Base-by-base conservation (phyloP, 1,284 basidiomycete species). In the Neonothopanus nambi region DNA sequence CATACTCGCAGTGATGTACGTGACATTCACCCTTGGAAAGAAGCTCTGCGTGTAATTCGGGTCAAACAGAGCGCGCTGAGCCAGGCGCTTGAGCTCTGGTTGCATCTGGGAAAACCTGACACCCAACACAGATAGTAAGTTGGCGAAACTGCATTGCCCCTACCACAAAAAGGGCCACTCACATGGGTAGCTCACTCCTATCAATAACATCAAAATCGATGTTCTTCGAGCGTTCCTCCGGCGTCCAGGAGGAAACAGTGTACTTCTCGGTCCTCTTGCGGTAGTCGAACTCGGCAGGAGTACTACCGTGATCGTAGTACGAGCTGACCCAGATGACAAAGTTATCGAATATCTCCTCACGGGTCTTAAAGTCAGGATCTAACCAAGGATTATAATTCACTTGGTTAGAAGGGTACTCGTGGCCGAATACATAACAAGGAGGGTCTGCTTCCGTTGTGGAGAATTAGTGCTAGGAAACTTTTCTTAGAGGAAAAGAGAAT, bases 291-390 rank as follows among this genome's bases (percentile, higher is more conserved):
- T 48, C 38, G 5, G 35, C 4, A 1, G 38, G 15, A 2, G 36
- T 30, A 11, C 37, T 23, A 13, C 36, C 38, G 18, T 67, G 63
- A 18, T 65, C 57, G 33, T 62, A 71, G 52, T 70, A 70, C 13
- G 64, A 65, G 39, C 64, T 62, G 24, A 69, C 63, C 62, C 62
- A 67, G 24, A 44, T 23, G 8, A 54, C 47, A 57, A 70, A 70
- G 18, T 50, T 61, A 5, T 46, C 40, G 33, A 57, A 62, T 12
- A 58, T n/a, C 13, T 61, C 63, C 41, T 65, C 62, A 11, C 5
- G 26, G 26, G 11, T n/a, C n/a, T n/a, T 28, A 28, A 28, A 28
- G 26, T 28, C 26, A 1, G 37, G 48, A 0, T 64, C 60, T 1
- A 36, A 49, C 43, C 46, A 65, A 3, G 61, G 63, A 43, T 59